Percentiles rank a stretch among this genome's conserved stretches.
phyloP scores from a whole-genome alignment of 495 filamentous ascomycete species.

The Annulohypoxylon bovei region DNA sequence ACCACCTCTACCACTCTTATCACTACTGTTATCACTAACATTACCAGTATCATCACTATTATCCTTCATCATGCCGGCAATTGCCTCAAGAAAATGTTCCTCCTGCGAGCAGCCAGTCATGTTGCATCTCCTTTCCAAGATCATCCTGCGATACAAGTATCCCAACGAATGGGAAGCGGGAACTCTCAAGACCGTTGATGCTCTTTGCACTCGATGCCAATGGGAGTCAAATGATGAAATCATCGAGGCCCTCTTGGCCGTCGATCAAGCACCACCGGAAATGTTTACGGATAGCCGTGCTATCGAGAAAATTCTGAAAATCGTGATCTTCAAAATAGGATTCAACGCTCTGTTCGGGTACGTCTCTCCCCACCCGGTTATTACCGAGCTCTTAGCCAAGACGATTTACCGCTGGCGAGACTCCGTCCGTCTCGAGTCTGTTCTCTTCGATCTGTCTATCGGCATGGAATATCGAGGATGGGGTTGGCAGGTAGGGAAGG shows the following conservation, averaged over 20 bases:
- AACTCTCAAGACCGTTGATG: background rate
- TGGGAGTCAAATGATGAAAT: background rate
- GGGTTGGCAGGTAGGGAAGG: too few species aligned
- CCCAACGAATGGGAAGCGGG: background rate
- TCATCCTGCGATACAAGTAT: background rate
- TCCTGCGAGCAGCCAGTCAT: too few species aligned
- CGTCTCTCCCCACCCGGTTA: too few species aligned
- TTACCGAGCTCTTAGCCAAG: too few species aligned
- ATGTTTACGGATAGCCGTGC: too few species aligned
- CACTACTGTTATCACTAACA: background rate
- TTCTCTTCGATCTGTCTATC: too few species aligned
- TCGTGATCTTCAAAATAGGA: too few species aligned
- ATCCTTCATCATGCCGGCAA: background rate
- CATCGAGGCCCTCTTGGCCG: background rate
- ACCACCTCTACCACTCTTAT: background rate
- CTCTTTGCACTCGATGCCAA: background rate
- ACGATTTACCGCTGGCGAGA: too few species aligned
- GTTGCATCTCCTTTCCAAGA: background rate
- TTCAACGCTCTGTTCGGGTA: too few species aligned
- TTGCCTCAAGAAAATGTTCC: background rate
- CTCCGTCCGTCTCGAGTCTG: too few species aligned
- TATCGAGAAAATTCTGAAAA: too few species aligned
- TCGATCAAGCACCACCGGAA: background rate
- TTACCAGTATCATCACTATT: background rate
- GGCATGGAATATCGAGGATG: too few species aligned